A percentile compares a stretch with the other conserved stretches of the same genome.
Evolutionary conservation across 768 basidiomycete species (phyloP).

Genomic region (Boletus tylopilopsis): DNA sequence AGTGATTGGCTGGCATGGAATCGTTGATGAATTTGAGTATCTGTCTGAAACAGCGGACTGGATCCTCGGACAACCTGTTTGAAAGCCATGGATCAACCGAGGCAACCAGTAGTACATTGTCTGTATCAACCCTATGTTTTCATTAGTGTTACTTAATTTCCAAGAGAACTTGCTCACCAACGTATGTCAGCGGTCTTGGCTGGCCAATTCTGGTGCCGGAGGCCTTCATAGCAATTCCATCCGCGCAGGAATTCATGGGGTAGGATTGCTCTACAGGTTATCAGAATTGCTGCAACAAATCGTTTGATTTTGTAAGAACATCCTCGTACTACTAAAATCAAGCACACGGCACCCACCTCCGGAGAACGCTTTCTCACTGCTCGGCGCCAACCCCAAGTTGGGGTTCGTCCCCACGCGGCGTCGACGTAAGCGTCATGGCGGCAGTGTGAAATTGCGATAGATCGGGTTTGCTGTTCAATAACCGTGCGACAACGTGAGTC

Average conservation of each 20-base stretch:
- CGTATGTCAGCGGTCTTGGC: neutral
- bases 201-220: neutral
- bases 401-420: slow-evolving; percentile 23
- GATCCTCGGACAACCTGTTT: neutral
- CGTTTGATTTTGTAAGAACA: no score
- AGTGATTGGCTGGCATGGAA: neutral
- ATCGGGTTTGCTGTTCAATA: slow-evolving; percentile 37
- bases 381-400: slow-evolving; percentile 37
- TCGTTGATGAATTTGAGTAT: no score
- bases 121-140: neutral
- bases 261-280: no score
- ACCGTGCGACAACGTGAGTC: slow-evolving; percentile 17
- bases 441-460: slow-evolving; percentile 33
- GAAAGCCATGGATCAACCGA: neutral
- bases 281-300: no score
- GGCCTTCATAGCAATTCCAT: slow-evolving; percentile 3
- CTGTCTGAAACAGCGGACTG: no score
- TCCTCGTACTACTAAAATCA: no score
- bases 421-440: slow-evolving; percentile 11
- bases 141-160: slow-evolving; percentile 9
- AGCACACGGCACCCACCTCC: no score
- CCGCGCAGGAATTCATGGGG: slow-evolving; percentile 11
- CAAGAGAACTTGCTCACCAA: neutral
- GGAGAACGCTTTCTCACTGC: slow-evolving; percentile 32
- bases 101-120: neutral